Evolutionary conservation across 2,329 filamentous ascomycete species (phyloP).

Genomic region (Stromatinia cepivora): DNA sequence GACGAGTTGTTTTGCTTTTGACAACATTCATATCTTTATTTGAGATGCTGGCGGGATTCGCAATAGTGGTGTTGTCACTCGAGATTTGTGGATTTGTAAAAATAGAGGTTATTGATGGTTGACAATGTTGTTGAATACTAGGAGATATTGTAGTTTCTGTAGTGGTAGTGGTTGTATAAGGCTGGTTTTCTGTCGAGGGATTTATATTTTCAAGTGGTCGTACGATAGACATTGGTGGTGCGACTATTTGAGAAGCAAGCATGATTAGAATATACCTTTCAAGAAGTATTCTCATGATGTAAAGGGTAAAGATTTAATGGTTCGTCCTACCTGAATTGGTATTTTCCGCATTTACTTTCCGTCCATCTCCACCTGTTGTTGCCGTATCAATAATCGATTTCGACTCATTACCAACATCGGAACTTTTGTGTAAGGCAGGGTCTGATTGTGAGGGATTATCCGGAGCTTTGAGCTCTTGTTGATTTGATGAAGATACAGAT

Average conservation of each 20-base stretch:
- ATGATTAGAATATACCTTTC: constrained; percentile 16
- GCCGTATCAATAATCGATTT: constrained; percentile 4
- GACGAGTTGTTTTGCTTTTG: constrained; percentile 27
- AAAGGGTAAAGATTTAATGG: neutral
- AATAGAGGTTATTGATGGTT: constrained; percentile 20
- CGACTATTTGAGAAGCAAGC: constrained; percentile 18
- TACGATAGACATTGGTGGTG: constrained; percentile 20
- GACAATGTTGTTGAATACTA: constrained; percentile 15
- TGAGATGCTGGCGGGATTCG: constrained; percentile 12
- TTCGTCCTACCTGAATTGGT: constrained; percentile 14
- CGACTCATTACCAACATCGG: constrained; percentile 5
- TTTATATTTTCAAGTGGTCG: constrained; percentile 15
- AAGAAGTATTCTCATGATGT: constrained; percentile 17
- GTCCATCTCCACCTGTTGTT: neutral
- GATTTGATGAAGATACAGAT: constrained; percentile 6
- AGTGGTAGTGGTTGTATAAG: constrained; percentile 16
- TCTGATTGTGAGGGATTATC: neutral
- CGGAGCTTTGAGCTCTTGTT: constrained; percentile 10
- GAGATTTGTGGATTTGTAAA: constrained; percentile 22
- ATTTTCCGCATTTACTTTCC: constrained; percentile 12
- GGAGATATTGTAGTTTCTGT: constrained; percentile 19
- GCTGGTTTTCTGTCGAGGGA: constrained; percentile 12
- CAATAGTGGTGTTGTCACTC: constrained; percentile 22
- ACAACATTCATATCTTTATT: constrained; percentile 35
- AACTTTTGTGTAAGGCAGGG: neutral